phyloP scores from a whole-genome alignment of 208 protist species.

The Trypanosoma platydactyli region DNA sequence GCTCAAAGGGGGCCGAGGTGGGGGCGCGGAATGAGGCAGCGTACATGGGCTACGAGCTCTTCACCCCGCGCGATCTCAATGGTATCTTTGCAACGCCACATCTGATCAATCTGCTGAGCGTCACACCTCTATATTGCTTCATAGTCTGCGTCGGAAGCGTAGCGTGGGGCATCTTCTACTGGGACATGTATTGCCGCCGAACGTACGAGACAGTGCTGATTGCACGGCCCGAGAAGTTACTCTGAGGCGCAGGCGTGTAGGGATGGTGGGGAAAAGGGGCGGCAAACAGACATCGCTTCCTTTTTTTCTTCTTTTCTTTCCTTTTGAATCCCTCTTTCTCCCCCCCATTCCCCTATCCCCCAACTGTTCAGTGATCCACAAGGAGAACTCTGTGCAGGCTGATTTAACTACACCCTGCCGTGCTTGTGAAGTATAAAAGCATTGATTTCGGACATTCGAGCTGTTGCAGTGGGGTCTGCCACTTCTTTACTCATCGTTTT shows the following conservation, averaged over 20 bases:
- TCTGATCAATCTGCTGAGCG: slow-evolving; percentile 74
- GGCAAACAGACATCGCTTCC: slow-evolving; percentile 5
- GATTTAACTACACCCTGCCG: too few relatives aligned
- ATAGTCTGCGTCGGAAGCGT: slow-evolving; percentile 55
- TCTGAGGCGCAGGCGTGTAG: background rate
- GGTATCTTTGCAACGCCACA: slow-evolving; percentile 71
- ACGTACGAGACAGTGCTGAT: slow-evolving; percentile 85
- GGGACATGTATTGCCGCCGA: slow-evolving; percentile 80
- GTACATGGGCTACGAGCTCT: slow-evolving; percentile 82
- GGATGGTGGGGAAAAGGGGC: background rate
- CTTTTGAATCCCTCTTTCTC: too few relatives aligned
- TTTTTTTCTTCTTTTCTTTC: slow-evolving; percentile 22
- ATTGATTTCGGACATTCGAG: too few relatives aligned
- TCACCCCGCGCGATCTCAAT: slow-evolving; percentile 50
- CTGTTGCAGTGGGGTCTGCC: too few relatives aligned
- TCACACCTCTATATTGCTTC: slow-evolving; percentile 68
- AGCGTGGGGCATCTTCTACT: slow-evolving; percentile 85
- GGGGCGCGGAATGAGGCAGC: slow-evolving; percentile 87
- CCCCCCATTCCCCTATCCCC: too few relatives aligned
- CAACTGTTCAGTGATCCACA: too few relatives aligned
- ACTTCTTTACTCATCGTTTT: too few relatives aligned
- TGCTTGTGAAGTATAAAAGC: too few relatives aligned
- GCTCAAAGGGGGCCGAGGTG: slow-evolving; percentile 79
- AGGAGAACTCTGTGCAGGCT: too few relatives aligned
- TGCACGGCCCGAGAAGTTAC: slow-evolving; percentile 53